Conservation (phyloP, 495 filamentous ascomycete genomes). For the Daldinia childiae region DNA sequence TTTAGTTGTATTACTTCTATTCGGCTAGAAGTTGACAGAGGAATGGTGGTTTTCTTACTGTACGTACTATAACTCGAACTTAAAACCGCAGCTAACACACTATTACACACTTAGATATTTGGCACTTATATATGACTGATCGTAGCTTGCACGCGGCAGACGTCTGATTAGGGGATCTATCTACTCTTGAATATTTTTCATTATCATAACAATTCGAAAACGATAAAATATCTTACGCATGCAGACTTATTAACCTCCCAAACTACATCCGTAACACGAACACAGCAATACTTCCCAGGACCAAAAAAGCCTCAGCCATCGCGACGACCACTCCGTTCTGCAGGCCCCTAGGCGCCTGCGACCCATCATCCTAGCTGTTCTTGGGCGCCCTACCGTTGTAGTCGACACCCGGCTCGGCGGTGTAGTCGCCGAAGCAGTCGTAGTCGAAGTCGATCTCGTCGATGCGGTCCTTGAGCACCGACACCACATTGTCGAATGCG, state of each 20-base stretch:
- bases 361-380: constrained; percentile 20
- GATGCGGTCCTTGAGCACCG: constrained; percentile 43
- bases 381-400: constrained; percentile 46
- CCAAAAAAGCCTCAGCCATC: constrained; percentile 17
- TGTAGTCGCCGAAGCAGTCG: constrained; percentile 48
- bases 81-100: too few species aligned
- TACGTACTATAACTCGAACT: too few species aligned
- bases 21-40: too few species aligned
- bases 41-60: too few species aligned
- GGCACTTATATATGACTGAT: too few species aligned
- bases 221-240: neutral
- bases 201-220: neutral
- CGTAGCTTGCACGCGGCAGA: too few species aligned
- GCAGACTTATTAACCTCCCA: neutral
- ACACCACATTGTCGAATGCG: constrained; percentile 45
- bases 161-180: too few species aligned
- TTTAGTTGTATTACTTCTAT: too few species aligned
- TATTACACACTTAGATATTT: too few species aligned
- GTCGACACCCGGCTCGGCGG: constrained; percentile 37
- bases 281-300: constrained; percentile 19
- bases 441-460: constrained; percentile 48
- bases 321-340: constrained; percentile 3
- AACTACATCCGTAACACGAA: neutral
- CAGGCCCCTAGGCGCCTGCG: constrained; percentile 26
- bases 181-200: neutral